Base-by-base conservation (phyloP, 371 early-diverging fungal species). In the Mucor indicus region DNA sequence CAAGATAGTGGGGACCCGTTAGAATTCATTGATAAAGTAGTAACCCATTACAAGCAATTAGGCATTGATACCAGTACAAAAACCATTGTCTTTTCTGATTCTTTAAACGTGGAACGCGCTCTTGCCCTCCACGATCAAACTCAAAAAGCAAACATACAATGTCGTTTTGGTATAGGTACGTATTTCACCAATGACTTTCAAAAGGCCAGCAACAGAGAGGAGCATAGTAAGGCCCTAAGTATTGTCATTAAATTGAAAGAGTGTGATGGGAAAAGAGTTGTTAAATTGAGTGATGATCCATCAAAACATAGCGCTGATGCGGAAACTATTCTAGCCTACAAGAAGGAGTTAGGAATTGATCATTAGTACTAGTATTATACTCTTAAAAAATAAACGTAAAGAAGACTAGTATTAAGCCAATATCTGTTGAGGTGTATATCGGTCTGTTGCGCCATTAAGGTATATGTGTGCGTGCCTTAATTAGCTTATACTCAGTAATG, bases 1-100 rank as follows among this genome's bases (percentile, higher is more conserved):
- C 90, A 90, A 41, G 90, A 90, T 44, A 86, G 87, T 20, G 90
- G 90, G 2, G 75, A 84, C 46, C 76, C 90, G 2, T 56, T 60
- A 17, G 63, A 59, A 9, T 87, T 86, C 45, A 62, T 80, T 10
- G 63, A 74, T 0, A 50, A 44, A 6, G 81, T 85, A 32, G 67
- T 77, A 9, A 43, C 60, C 0, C 88, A 86, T 32, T 87, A 86
- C 58, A 60, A 52, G 36, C 58, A 49, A 0, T 24, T 85, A 21
- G 82, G 77, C 5, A 72, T 84, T 37, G 85, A 84, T 48, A 78
- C 81, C 0, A 66, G 53, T 32, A 71, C 72, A 16, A 89, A 87
- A 49, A 56, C 49, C 12, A 75, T 87, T 45, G 80, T 90, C 5
- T 90, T 89, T 51, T 86, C 88, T 0, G 90, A 89, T 48, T 77